phyloP scores from a whole-genome alignment of 345 rosid species.

The Bruguiera parviflora region DNA sequence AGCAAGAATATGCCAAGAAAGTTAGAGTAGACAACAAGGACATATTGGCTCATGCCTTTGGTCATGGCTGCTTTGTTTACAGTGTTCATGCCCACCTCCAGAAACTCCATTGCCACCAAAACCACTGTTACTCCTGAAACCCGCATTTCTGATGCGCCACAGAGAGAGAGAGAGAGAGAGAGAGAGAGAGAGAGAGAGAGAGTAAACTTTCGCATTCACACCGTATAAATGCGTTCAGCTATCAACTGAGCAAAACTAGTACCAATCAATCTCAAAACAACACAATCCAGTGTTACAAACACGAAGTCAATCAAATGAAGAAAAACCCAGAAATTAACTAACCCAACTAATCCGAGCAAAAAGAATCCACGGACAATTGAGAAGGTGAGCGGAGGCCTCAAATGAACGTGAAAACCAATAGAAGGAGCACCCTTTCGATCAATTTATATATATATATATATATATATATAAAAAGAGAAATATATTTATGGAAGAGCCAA shows the following conservation, averaged over 20 bases:
- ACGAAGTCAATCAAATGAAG: neutral
- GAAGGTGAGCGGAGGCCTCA: slow-evolving; percentile 46
- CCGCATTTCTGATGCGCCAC: neutral
- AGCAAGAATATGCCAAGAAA: slow-evolving; percentile 27
- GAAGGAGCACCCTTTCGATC: neutral
- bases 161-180: too few relatives aligned
- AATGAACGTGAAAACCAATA: neutral
- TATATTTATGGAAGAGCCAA: slow-evolving; percentile 35
- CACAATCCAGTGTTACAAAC: neutral
- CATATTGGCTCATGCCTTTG: slow-evolving; percentile 32
- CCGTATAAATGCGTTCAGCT: too few relatives aligned
- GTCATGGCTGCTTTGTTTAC: slow-evolving; percentile 39
- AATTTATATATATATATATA: neutral
- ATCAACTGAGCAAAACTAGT: slow-evolving; percentile 17
- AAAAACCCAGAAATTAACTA: neutral
- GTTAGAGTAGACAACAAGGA: slow-evolving; percentile 31
- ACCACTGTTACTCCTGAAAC: slow-evolving; percentile 19
- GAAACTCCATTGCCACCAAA: slow-evolving; percentile 30
- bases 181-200: too few relatives aligned
- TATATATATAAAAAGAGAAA: too few relatives aligned
- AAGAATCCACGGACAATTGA: slow-evolving; percentile 40
- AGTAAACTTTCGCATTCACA: too few relatives aligned
- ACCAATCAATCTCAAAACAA: slow-evolving; percentile 17
- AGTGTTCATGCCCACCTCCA: slow-evolving; percentile 30
- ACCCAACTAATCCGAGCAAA: slow-evolving; percentile 56